Evolutionary conservation across 345 rosid species (phyloP).

Genomic region (Kandelia obovata): DNA sequence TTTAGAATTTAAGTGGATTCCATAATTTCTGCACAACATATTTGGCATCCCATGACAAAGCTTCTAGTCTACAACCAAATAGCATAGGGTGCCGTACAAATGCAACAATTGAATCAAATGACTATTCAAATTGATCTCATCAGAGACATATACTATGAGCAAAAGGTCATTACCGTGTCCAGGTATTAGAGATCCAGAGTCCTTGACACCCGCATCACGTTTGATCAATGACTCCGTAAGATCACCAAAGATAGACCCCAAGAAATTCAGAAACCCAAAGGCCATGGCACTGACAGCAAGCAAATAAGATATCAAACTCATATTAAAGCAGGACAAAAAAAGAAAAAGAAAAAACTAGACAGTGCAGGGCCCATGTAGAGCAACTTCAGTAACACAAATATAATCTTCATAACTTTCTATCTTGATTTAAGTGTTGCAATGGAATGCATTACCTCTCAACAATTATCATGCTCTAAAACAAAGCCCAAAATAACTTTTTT

Average conservation of each 20-base stretch:
- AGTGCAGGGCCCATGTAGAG: not conserved
- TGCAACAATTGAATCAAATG: too few relatives aligned
- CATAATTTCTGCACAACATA: too few relatives aligned
- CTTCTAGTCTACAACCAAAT: too few relatives aligned
- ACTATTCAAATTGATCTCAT: not conserved
- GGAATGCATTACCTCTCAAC: too few relatives aligned
- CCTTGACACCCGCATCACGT: constrained; percentile 97
- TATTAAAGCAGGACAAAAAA: not conserved
- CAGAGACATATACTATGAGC: not conserved
- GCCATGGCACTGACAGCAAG: constrained; percentile 62
- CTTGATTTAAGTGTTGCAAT: too few relatives aligned
- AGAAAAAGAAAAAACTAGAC: not conserved
- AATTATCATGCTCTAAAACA: too few relatives aligned
- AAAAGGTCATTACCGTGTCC: constrained; percentile 63
- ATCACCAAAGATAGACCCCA: constrained; percentile 92
- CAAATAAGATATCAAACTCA: constrained; percentile 14
- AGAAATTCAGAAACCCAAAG: constrained; percentile 75
- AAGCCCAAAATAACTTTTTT: too few relatives aligned
- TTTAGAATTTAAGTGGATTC: too few relatives aligned
- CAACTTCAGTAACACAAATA: not conserved
- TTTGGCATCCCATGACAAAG: too few relatives aligned
- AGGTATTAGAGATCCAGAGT: constrained; percentile 91
- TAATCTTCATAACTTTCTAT: not conserved
- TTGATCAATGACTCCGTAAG: constrained; percentile 94
- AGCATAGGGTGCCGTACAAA: too few relatives aligned